These are phyloP conservation scores for Jatropha podagrica DNA, from an alignment of 441 rosid genomes.

Conservation along the genomic window DNA sequence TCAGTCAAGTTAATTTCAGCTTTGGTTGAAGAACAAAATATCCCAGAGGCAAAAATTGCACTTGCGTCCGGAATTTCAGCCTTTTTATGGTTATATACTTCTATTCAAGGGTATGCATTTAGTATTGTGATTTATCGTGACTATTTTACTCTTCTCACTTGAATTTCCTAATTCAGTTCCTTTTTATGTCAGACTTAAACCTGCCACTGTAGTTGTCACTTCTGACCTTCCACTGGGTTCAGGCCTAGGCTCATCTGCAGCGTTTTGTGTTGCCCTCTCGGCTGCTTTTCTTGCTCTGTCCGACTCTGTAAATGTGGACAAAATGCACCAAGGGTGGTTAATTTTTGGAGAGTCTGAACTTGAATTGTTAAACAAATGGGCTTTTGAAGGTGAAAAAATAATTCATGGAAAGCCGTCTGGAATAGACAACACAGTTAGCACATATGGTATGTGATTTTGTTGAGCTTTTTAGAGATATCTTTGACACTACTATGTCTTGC, in stretches of 20 bases:
- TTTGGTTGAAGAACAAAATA: constrained; percentile 62
- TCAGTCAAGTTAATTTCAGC: constrained; percentile 41
- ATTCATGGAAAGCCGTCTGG: constrained; percentile 97
- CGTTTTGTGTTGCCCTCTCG: constrained; percentile 73
- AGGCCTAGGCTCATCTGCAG: constrained; percentile 94
- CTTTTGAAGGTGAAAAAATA: constrained; percentile 92
- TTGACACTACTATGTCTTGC: neutral
- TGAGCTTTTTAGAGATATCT: neutral
- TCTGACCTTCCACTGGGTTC: constrained; percentile 90
- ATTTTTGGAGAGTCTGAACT: constrained; percentile 50
- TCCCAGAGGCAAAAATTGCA: constrained; percentile 67
- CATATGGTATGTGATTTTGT: constrained; percentile 60
- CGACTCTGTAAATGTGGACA: constrained; percentile 38
- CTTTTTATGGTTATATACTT: constrained; percentile 84
- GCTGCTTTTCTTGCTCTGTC: constrained; percentile 67
- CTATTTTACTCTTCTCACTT: neutral
- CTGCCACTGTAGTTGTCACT: constrained; percentile 61
- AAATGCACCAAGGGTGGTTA: constrained; percentile 48
- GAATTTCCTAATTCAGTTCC: constrained; percentile 19
- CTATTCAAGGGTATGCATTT: constrained; percentile 68
- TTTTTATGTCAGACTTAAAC: constrained; percentile 53
- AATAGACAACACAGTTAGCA: constrained; percentile 92
- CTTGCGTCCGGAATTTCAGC: constrained; percentile 73
- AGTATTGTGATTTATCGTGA: constrained; percentile 11
- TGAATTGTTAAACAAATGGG: constrained; percentile 84